phyloP scores from a whole-genome alignment of 768 basidiomycete species.

The Collybia sp. region DNA sequence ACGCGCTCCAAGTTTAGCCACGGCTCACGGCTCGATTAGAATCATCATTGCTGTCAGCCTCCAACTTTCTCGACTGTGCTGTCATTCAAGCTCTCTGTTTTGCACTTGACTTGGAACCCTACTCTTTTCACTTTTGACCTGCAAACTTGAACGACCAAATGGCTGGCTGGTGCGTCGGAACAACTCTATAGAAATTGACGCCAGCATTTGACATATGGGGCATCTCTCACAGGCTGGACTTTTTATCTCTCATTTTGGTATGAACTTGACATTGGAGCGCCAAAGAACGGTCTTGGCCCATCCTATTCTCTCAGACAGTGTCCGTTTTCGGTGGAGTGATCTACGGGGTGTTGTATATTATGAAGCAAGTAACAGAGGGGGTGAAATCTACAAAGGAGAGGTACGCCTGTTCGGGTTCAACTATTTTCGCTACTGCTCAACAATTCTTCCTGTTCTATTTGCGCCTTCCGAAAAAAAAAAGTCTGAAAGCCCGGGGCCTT shows the following conservation, averaged over 20 bases:
- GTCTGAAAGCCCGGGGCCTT: slow-evolving; percentile 54
- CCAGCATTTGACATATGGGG: background rate
- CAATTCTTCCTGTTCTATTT: no score
- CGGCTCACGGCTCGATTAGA: no score
- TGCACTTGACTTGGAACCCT: no score
- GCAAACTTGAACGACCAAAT: no score
- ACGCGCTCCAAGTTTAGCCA: no score
- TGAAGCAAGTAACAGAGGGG: slow-evolving; percentile 33
- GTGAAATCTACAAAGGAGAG: slow-evolving; percentile 48
- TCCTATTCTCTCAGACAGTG: slow-evolving; percentile 34
- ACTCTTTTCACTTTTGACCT: no score
- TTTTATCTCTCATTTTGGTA: slow-evolving; percentile 36
- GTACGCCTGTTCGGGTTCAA: slow-evolving; percentile 26
- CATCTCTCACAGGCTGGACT: slow-evolving; percentile 29
- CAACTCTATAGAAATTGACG: no score
- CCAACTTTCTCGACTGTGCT: no score
- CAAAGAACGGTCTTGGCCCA: background rate
- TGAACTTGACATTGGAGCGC: slow-evolving; percentile 16
- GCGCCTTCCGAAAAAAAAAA: slow-evolving; percentile 13
- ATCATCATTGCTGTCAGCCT: no score
- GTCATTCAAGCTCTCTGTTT: no score
- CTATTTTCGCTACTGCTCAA: background rate
- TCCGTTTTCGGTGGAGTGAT: slow-evolving; percentile 41
- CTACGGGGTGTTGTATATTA: slow-evolving; percentile 33
- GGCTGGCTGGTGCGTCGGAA: no score